Percentiles rank a stretch among this genome's conserved stretches.
Evolutionary conservation across 2,329 filamentous ascomycete genomes (phyloP).

Genomic region (Penicillium sp.): DNA sequence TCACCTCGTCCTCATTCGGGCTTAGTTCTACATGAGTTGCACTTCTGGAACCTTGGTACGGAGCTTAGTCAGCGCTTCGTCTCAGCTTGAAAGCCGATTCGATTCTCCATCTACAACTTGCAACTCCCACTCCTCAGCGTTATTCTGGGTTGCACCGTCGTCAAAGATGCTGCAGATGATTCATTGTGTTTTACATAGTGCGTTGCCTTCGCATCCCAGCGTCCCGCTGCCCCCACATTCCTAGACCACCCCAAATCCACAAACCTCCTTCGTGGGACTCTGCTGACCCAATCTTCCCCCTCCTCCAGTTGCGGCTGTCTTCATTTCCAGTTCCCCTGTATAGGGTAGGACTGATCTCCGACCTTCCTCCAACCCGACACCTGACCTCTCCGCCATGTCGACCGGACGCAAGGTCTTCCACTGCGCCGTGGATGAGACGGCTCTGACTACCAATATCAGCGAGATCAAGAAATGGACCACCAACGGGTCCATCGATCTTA

Average conservation of each 20-base stretch:
- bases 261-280: constrained; percentile 18
- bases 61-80: constrained; percentile 15
- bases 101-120: not conserved
- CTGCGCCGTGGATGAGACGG: constrained; percentile 55
- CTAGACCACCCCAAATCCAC: constrained; percentile 24
- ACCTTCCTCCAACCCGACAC: constrained; percentile 14
- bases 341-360: constrained; percentile 24
- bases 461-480: constrained; percentile 55
- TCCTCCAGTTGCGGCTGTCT: constrained; percentile 32
- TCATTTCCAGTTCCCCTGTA: constrained; percentile 28
- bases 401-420: constrained; percentile 49
- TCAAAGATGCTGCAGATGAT: constrained; percentile 36
- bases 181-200: constrained; percentile 28
- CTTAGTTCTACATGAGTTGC: not conserved
- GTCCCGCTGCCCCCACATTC: constrained; percentile 33
- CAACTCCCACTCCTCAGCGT: not conserved
- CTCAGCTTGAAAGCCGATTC: not conserved
- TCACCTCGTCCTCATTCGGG: not conserved
- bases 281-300: constrained; percentile 20
- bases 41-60: not conserved
- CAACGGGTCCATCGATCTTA: constrained; percentile 49
- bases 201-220: constrained; percentile 18
- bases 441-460: constrained; percentile 52
- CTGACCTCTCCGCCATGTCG: constrained; percentile 37
- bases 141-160: constrained; percentile 3